Conservation (phyloP, 139 green algal genomes). For the Chlorella sp. region DNA sequence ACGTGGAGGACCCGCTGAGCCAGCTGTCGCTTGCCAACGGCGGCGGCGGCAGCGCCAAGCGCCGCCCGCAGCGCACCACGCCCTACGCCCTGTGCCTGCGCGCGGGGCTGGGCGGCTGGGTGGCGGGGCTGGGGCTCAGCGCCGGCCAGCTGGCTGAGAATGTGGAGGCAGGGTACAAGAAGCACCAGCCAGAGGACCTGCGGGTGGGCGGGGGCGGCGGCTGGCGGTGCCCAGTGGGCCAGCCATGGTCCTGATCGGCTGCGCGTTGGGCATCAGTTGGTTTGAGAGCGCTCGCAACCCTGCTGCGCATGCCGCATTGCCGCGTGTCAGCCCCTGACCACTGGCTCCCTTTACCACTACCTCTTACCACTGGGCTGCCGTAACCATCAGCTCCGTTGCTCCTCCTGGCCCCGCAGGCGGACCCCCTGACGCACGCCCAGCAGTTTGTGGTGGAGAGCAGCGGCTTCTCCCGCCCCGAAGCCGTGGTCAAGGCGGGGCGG, state of each 20-base stretch:
- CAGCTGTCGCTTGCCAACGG: conserved; percentile 11
- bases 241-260: no score
- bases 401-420: background rate
- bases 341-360: no score
- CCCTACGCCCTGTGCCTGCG: conserved; percentile 13
- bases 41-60: background rate
- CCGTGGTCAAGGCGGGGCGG: conserved; percentile 48
- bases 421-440: conserved; percentile 33
- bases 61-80: conserved; percentile 1
- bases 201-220: no score
- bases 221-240: no score
- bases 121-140: conserved; percentile 36
- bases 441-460: conserved; percentile 30
- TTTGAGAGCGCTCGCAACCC: no score
- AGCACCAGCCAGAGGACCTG: conserved; percentile 43
- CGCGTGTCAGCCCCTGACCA: no score
- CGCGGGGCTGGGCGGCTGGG: conserved; percentile 41
- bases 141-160: conserved; percentile 72
- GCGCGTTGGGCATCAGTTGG: no score
- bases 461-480: conserved; percentile 31
- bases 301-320: no score
- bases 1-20: conserved; percentile 4
- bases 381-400: background rate
- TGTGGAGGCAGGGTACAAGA: conserved; percentile 57
- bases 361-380: background rate